phyloP scores from a whole-genome alignment of 768 basidiomycete genomes.

The Termitomyces sp. region DNA sequence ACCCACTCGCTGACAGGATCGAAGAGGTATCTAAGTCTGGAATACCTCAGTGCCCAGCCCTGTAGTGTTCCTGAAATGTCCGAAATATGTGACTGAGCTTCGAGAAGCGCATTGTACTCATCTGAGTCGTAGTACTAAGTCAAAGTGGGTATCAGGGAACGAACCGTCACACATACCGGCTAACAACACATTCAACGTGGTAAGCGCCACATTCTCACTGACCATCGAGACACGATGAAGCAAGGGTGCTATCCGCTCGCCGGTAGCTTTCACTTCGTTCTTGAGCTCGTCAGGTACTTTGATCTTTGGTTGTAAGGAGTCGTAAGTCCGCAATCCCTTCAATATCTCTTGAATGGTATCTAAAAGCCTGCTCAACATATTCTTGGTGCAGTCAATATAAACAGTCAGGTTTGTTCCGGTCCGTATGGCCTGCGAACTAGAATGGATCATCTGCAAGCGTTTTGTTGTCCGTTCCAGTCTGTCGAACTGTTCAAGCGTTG shows the following conservation, averaged over 20 bases:
- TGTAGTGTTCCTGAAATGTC: conserved; percentile 13
- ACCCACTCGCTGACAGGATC: conserved; percentile 28
- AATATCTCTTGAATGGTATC: conserved; percentile 33
- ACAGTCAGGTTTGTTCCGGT: conserved; percentile 5
- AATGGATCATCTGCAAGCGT: conserved; percentile 21
- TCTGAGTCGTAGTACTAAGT: conserved; percentile 18
- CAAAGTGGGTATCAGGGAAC: background rate
- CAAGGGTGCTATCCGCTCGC: conserved; percentile 20
- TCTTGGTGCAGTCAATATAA: conserved; percentile 17
- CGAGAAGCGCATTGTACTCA: conserved; percentile 25
- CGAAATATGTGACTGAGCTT: conserved; percentile 20
- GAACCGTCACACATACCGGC: conserved; percentile 25
- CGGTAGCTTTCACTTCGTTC: conserved; percentile 19
- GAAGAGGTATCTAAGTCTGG: conserved; percentile 27
- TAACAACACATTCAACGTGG: conserved; percentile 27
- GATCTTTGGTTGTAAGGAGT: conserved; percentile 23
- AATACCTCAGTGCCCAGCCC: conserved; percentile 21
- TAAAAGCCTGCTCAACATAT: conserved; percentile 24
- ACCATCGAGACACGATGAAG: conserved; percentile 16
- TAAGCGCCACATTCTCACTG: conserved; percentile 16
- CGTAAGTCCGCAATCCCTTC: conserved; percentile 27
- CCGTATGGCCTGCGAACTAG: conserved; percentile 9
- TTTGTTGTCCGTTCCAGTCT: conserved; percentile 17
- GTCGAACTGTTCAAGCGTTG: conserved; percentile 15
- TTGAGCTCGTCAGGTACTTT: conserved; percentile 18